Evolutionary conservation across 2,329 filamentous ascomycete genomes (phyloP).

Genomic region (Epicoccum sorghinum): DNA sequence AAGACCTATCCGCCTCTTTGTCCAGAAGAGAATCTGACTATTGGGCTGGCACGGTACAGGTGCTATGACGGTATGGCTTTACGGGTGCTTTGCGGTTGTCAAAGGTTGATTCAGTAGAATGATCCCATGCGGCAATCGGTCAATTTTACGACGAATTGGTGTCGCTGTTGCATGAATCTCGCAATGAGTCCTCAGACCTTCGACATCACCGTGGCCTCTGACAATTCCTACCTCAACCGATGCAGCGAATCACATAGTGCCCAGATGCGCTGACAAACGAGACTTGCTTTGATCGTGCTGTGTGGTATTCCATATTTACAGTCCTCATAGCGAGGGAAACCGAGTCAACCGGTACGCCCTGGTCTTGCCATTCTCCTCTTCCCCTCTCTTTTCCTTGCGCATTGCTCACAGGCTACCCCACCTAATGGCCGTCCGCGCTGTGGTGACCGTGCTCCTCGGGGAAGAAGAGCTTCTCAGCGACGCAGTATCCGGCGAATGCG

Average conservation of each 20-base stretch:
- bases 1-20: too few species aligned
- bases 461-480: constrained; percentile 87
- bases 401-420: not conserved
- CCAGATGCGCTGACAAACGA: constrained; percentile 15
- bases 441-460: constrained; percentile 61
- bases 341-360: constrained; percentile 41
- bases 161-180: too few species aligned
- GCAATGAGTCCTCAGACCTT: too few species aligned
- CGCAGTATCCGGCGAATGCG: constrained; percentile 88
- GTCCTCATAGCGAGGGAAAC: constrained; percentile 30
- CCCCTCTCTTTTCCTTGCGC: constrained; percentile 4
- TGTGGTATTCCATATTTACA: constrained; percentile 46
- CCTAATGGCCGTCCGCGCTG: constrained; percentile 35
- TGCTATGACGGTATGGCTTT: too few species aligned
- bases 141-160: too few species aligned
- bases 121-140: too few species aligned
- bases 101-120: too few species aligned
- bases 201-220: not conserved
- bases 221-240: not conserved
- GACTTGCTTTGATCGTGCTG: constrained; percentile 23
- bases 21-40: too few species aligned
- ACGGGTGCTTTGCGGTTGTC: too few species aligned
- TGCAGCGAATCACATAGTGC: constrained; percentile 5
- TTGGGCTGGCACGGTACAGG: too few species aligned
- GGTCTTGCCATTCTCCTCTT: constrained; percentile 25